These are phyloP conservation scores for Smittium mucronatum DNA, from an alignment of 371 early-diverging fungal species.

Conservation along the genomic window DNA sequence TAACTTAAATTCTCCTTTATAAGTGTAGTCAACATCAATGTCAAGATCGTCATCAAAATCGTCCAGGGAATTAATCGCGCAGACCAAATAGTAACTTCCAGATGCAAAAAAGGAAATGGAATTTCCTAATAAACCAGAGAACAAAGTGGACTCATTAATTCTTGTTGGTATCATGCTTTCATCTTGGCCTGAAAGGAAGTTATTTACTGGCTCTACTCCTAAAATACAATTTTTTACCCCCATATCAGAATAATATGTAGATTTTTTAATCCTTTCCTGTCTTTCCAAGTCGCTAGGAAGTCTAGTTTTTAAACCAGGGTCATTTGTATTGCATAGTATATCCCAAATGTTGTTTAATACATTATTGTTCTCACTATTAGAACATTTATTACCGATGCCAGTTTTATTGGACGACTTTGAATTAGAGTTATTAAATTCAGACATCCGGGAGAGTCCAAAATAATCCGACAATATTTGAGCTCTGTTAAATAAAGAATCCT, in stretches of 20 bases:
- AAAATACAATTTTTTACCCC: neutral
- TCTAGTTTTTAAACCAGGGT: neutral
- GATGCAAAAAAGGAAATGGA: slow-evolving; percentile 4
- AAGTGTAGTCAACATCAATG: neutral
- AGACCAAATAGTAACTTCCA: slow-evolving; percentile 4
- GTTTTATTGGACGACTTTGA: neutral
- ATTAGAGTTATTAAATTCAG: neutral
- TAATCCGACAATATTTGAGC: slow-evolving; percentile 4
- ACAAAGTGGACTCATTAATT: neutral
- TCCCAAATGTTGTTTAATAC: neutral
- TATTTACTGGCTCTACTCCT: slow-evolving; percentile 2
- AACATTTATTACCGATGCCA: neutral
- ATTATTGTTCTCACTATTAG: neutral
- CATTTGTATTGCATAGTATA: neutral
- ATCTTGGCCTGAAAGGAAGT: neutral
- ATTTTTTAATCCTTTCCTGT: neutral
- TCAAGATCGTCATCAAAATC: neutral
- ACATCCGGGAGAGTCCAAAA: slow-evolving; percentile 3
- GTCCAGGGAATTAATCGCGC: neutral
- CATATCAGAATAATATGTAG: neutral
- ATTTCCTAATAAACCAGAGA: neutral
- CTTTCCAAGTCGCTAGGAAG: neutral
- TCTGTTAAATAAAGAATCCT: neutral
- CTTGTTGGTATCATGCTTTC: neutral
- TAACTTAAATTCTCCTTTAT: neutral